Evolutionary conservation across 140 eudicot genomes (phyloP).

Genomic region (Senecio squalidus): DNA sequence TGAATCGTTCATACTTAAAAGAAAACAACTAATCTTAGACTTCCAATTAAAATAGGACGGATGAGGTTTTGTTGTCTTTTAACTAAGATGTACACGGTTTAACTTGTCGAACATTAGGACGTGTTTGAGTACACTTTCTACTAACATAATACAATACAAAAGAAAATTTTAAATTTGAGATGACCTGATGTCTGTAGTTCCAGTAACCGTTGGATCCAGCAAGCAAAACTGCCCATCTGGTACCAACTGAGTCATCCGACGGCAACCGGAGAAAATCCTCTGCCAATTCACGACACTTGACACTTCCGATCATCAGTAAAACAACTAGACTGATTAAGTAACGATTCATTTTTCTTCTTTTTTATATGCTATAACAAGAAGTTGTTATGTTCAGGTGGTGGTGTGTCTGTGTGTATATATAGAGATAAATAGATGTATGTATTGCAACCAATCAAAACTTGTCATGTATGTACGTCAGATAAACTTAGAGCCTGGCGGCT

Average conservation of each 20-base stretch:
- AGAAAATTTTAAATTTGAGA: neutral
- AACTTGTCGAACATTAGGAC: no score
- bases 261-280: slow-evolving; percentile 52
- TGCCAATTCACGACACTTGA: slow-evolving; percentile 33
- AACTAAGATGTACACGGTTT: no score
- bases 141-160: neutral
- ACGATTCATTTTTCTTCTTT: slow-evolving; percentile 40
- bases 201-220: slow-evolving; percentile 96
- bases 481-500: no score
- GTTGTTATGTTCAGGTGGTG: no score
- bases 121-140: neutral
- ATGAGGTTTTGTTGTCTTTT: no score
- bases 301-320: slow-evolving; percentile 32
- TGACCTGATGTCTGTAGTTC: slow-evolving; percentile 96
- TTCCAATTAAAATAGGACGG: no score
- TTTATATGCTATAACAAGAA: no score
- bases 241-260: slow-evolving; percentile 64
- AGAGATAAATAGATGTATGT: slow-evolving; percentile 1
- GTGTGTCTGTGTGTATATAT: slow-evolving; percentile 16
- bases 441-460: no score
- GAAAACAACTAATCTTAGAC: no score
- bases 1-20: no score
- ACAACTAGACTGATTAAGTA: slow-evolving; percentile 32
- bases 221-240: slow-evolving; percentile 85
- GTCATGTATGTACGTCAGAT: no score